Evolutionary conservation across 495 filamentous ascomycete genomes (phyloP), one percentile per base, ranked within the genome.

Genomic region (Neurospora tetraspora): DNA sequence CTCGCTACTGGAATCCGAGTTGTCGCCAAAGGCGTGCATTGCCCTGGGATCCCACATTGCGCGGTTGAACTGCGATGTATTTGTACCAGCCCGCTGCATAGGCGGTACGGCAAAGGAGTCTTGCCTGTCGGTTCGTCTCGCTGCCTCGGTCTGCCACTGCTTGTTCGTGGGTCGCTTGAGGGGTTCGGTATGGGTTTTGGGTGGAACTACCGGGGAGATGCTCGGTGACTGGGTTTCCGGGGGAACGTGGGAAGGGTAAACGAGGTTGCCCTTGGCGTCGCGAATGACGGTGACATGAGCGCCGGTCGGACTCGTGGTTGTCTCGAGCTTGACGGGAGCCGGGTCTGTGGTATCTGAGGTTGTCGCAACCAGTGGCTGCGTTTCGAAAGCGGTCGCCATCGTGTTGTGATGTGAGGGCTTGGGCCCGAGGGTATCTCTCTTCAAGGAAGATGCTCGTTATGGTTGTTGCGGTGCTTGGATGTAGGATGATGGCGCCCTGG

Each of bases 211-310:
- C 11, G 65, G 42, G 10, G 74, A 74, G 11, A 76, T 69, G 1
- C 71, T 74, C 7, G 81, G 81, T 8, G 77, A 73, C n/a, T 78
- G 68, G 14, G 81, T 80, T 9, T 76, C 71, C 2, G 79, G 81
- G 14, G 83, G 83, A 1, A 85, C 77, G 36, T 80, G 78, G 70
- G 74, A 74, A 5, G 83, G 83, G 74, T 80, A 84, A 31, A 78
- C 75, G 36, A 81, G 73, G 59, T 80, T 73, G 20, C 82, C 81
- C 43, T 77, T 69, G 11, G 31, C 70, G 59, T 84, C 81, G 70
- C 76, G 75, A 11, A 80, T 72, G 9, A 84, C 69, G 2, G 78
- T 76, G 14, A 74, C 77, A 14, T 39, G 72, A 6, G 76, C 77
- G 20, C 77, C 78, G 12, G 76, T 27, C 12, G 72, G 68, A 47